Percentiles rank a stretch among this genome's conserved stretches.
phyloP scores from a whole-genome alignment of 2,329 filamentous ascomycete species.

The Talaromyces marneffei region DNA sequence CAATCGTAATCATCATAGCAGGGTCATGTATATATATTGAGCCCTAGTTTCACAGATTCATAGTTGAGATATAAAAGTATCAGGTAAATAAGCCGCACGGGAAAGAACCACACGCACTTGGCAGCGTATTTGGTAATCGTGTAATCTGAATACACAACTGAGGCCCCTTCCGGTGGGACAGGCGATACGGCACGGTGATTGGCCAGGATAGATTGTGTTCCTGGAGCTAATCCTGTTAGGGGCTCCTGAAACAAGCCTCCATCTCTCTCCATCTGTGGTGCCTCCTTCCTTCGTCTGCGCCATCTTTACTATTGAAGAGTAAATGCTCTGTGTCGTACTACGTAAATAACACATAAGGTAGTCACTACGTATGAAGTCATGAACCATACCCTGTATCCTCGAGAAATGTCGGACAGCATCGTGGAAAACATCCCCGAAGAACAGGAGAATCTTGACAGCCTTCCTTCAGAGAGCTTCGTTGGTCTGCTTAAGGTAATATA shows the following conservation, averaged over 20 bases:
- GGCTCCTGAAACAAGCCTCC: constrained; percentile 5
- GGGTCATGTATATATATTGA: neutral
- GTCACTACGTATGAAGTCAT: neutral
- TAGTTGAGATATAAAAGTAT: neutral
- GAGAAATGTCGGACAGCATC: neutral
- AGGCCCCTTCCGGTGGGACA: neutral
- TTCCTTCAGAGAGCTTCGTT: neutral
- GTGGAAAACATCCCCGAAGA: neutral
- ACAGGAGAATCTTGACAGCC: neutral
- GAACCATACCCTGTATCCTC: neutral
- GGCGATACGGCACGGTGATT: neutral
- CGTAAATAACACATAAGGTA: neutral
- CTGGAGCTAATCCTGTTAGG: constrained; percentile 10
- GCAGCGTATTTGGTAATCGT: neutral
- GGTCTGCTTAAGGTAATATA: too few relatives aligned
- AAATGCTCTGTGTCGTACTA: too few relatives aligned
- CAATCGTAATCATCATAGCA: neutral
- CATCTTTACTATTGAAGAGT: too few relatives aligned
- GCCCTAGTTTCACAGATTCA: neutral
- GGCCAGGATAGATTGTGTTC: neutral
- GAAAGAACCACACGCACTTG: neutral
- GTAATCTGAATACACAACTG: neutral
- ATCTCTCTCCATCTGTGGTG: neutral
- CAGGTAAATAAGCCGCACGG: neutral
- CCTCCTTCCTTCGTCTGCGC: neutral